Evolutionary conservation across 345 rosid genomes (phyloP).

Genomic region (Eucalyptus melliodora): DNA sequence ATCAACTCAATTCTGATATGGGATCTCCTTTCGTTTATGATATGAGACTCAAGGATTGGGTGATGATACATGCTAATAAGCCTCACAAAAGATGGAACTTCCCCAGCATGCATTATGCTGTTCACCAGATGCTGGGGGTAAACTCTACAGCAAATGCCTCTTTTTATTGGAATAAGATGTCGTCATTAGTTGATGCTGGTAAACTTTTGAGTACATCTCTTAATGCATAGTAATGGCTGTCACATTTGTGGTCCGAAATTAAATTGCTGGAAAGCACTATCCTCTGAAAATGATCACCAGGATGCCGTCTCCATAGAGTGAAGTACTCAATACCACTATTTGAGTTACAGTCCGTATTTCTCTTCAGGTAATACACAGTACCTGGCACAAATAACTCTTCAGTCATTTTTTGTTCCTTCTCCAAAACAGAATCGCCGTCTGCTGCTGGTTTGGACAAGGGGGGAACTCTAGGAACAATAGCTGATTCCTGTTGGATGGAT

Average conservation of each 20-base stretch:
- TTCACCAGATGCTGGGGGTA: not conserved
- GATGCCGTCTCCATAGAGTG: conserved; percentile 74
- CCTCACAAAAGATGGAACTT: not conserved
- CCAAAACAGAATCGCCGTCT: conserved; percentile 4
- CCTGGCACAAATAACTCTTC: conserved; percentile 85
- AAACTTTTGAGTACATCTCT: conserved; percentile 85
- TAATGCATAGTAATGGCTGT: conserved; percentile 73
- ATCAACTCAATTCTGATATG: not conserved
- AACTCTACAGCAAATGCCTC: not conserved
- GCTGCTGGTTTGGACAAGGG: not conserved
- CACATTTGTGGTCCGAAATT: conserved; percentile 84
- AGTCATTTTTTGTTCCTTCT: not conserved
- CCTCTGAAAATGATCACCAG: conserved; percentile 79
- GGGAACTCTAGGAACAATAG: not conserved
- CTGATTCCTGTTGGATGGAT: conserved; percentile 1
- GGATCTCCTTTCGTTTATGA: not conserved
- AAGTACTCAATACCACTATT: conserved; percentile 33
- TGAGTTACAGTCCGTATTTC: conserved; percentile 15
- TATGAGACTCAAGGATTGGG: not conserved
- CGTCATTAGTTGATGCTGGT: conserved; percentile 23
- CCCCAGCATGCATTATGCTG: not conserved
- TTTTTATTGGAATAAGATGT: conserved; percentile 21
- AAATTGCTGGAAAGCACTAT: conserved; percentile 76
- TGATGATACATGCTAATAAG: not conserved
- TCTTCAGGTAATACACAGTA: conserved; percentile 59